phyloP scores from a whole-genome alignment of 1,284 basidiomycete species.

The Dichomitus squalens region DNA sequence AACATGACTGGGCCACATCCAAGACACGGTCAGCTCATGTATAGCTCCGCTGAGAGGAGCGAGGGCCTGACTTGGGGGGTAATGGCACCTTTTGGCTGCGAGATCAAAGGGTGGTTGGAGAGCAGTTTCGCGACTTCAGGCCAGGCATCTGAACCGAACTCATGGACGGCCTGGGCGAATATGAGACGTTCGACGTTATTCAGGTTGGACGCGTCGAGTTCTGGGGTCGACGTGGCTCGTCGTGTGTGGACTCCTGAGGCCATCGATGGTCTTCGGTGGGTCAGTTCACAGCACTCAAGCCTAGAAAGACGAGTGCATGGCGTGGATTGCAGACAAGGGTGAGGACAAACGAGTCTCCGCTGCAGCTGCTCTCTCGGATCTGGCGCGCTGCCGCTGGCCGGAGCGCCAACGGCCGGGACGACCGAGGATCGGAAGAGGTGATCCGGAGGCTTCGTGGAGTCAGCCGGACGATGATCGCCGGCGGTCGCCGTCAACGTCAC shows the following conservation, averaged over 20 bases:
- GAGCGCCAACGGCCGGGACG: background rate
- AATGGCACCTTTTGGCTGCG: constrained; percentile 66
- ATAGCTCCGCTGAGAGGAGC: constrained; percentile 5
- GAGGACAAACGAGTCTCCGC: background rate
- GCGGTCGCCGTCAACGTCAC: constrained; percentile 23
- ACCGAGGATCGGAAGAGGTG: background rate
- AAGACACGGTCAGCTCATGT: constrained; percentile 18
- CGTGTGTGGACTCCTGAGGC: constrained; percentile 12
- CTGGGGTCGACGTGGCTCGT: constrained; percentile 16
- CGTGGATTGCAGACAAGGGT: constrained; percentile 1
- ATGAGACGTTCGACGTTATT: constrained; percentile 68
- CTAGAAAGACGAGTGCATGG: constrained; percentile 12
- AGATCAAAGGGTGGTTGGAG: constrained; percentile 65
- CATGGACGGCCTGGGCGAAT: constrained; percentile 84
- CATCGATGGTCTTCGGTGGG: constrained; percentile 3
- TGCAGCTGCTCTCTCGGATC: background rate
- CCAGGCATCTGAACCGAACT: constrained; percentile 82
- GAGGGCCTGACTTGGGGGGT: constrained; percentile 55
- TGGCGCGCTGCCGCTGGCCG: background rate
- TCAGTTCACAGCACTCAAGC: background rate
- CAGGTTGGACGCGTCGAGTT: constrained; percentile 32
- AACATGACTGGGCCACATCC: constrained; percentile 59
- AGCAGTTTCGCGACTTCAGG: constrained; percentile 66
- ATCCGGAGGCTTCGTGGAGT: constrained; percentile 6
- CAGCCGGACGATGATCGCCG: background rate